Base-by-base conservation (phyloP, 1,284 basidiomycete species). In the Pseudozyma flocculosa region DNA sequence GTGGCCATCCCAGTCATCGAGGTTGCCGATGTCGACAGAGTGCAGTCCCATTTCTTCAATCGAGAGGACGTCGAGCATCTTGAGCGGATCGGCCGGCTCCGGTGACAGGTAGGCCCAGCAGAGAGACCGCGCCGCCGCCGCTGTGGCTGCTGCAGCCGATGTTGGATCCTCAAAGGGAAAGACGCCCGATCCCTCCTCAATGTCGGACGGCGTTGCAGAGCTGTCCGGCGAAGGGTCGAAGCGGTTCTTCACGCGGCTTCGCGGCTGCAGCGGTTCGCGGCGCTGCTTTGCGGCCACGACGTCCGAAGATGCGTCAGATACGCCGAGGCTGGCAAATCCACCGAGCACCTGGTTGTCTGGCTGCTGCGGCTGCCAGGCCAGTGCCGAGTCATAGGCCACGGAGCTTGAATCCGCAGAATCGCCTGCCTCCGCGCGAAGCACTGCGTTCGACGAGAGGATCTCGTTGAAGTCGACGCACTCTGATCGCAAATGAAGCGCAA, bases 21-120 rank as follows among this genome's bases (percentile, higher is more conserved):
- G 48, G 48, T 60, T 68, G 53, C 72, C 72, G 15, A 74, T 44
- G 43, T 74, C 61, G 50, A 74, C 54, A 23, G 68, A 61, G 50
- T 74, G 72, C 29, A 61, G 44, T 9, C 70, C 70, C 70, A 74
- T 72, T 32, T 74, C 72, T 17, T 72, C 60, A 40, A 74, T 66
- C 3, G 70, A 72, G 23, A 74, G 54, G 40, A 71, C 51, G 43
- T 74, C 72, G 29, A 74, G 61, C 2, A 61, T 61, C 26, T 70
- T 64, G 29, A 68, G 48, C 5, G 72, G 61, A 29, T 70, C 59
- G 46, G 52, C 41, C 0, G 58, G 61, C 13, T 51, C 42, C 19
- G 51, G 18, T 14, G 19, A 4, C 9, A 40, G 21, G 38, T 21
- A 40, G 18, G 38, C 38, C 38, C 38, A 40, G 29, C n/a, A 18